Evolutionary conservation across 2,329 filamentous ascomycete species (phyloP), one percentile per base, ranked within the genome.

Genomic region (Diplodia corticola): DNA sequence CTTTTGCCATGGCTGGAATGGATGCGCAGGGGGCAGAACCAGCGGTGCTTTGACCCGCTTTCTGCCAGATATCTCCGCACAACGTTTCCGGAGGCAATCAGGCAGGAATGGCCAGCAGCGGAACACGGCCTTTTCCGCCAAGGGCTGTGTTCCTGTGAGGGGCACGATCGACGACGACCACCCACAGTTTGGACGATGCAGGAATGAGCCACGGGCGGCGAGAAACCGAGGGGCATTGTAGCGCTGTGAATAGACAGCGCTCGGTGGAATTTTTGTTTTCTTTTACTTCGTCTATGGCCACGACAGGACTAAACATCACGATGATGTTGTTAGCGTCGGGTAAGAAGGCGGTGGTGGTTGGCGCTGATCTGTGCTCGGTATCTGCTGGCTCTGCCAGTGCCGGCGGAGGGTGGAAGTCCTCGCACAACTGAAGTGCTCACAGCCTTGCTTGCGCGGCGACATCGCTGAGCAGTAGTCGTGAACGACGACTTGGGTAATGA

Each of bases 1-100:
- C 17, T 44, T 44, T 20, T 44, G 33, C 10, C 33, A 10, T 35
- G 33, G 33, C 33, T 35, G 33, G 9, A 13, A 35, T 10, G 12
- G 12, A 35, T 12, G 48, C 48, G 48, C 22, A 44, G 40, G 40
- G 40, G 17, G 40, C 33, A 40, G 54, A 35, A 57, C 30, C 54
- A 35, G 35, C 22, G 20, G 35, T 28, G 48, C 54, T 15, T 15
- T 57, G 35, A 57, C 54, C 54, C 55, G 55, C 55, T 48, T 60
- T 40, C 33, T 54, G 37, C 37, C 24, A 60, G 55, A 40, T 60
- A 46, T 46, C 55, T 60, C 55, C 55, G 40, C 55, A 60, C 26
- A 20, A 9, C 17, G 40, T n/a, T n/a, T 6, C 40, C 40, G n/a
- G n/a, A 44, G 40, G 33, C 53, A 40, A 57, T 7, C 35, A 24